Percentiles rank a stretch among this genome's conserved stretches.
These are phyloP conservation scores for Fusarium xyrophilum DNA, from an alignment of 2,329 filamentous ascomycete species.

Conservation along the genomic window DNA sequence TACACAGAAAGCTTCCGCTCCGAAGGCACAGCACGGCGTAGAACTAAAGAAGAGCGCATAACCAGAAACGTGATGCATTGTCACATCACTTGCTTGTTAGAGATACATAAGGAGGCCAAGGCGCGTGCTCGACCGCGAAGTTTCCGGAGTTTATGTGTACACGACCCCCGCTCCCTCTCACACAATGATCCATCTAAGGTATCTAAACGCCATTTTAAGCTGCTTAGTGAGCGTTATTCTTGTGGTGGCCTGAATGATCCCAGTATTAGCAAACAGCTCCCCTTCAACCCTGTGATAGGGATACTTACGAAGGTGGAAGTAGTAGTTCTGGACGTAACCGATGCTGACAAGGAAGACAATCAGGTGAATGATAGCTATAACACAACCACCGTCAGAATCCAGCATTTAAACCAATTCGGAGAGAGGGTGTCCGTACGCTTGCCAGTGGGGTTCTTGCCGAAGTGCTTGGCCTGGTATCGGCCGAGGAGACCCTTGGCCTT, in stretches of 20 bases:
- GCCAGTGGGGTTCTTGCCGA: conserved; percentile 89
- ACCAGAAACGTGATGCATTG: conserved; percentile 25
- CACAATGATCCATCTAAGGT: conserved; percentile 35
- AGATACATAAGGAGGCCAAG: conserved; percentile 48
- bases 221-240: conserved; percentile 97
- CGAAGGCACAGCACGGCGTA: not conserved
- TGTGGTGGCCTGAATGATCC: conserved; percentile 83
- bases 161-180: conserved; percentile 44
- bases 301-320: conserved; percentile 97
- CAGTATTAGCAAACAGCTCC: conserved; percentile 25
- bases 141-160: conserved; percentile 53
- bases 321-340: conserved; percentile 98
- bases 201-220: conserved; percentile 23
- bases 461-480: conserved; percentile 90
- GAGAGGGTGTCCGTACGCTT: conserved; percentile 71
- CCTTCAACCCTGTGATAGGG: not conserved
- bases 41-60: not conserved
- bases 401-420: conserved; percentile 36
- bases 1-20: not conserved
- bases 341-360: conserved; percentile 79
- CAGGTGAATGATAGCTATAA: conserved; percentile 82
- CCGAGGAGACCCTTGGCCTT: conserved; percentile 83
- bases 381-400: conserved; percentile 37
- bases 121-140: conserved; percentile 47
- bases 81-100: conserved; percentile 43